These are phyloP conservation scores for Nicotiana undulata DNA, from an alignment of 257 asterid genomes.

Conservation along the genomic window DNA sequence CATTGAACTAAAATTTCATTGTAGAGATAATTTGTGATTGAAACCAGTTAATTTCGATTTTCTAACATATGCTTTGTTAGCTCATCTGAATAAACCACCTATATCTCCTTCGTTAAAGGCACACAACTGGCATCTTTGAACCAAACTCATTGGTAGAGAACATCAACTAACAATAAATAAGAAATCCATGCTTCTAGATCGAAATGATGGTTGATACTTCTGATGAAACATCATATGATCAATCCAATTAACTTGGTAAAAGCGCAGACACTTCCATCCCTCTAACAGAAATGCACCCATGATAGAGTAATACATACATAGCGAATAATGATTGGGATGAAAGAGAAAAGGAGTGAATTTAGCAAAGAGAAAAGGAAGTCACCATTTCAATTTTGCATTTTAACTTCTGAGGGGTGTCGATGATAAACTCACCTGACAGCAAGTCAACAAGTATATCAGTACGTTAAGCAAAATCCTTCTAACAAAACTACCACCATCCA, in stretches of 20 bases:
- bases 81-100: not conserved
- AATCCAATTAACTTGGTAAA: not conserved
- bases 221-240: not conserved
- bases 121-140: not conserved
- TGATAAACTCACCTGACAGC: slow-evolving; percentile 65
- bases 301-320: not conserved
- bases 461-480: not conserved
- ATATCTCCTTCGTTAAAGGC: not conserved
- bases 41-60: not conserved
- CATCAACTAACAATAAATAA: not conserved
- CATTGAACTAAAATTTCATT: not conserved
- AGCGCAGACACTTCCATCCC: not conserved
- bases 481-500: not conserved
- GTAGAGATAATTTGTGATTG: not conserved
- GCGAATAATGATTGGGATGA: not conserved
- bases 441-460: slow-evolving; percentile 15
- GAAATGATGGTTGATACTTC: not conserved
- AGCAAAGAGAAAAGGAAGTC: slow-evolving; percentile 18
- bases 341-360: not conserved
- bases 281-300: not conserved
- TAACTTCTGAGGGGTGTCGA: slow-evolving; percentile 86
- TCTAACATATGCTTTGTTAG: not conserved
- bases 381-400: slow-evolving; percentile 89
- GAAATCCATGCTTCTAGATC: not conserved
- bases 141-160: not conserved